Conservation (phyloP, 495 filamentous ascomycete genomes). For the Xylaria scruposa region DNA sequence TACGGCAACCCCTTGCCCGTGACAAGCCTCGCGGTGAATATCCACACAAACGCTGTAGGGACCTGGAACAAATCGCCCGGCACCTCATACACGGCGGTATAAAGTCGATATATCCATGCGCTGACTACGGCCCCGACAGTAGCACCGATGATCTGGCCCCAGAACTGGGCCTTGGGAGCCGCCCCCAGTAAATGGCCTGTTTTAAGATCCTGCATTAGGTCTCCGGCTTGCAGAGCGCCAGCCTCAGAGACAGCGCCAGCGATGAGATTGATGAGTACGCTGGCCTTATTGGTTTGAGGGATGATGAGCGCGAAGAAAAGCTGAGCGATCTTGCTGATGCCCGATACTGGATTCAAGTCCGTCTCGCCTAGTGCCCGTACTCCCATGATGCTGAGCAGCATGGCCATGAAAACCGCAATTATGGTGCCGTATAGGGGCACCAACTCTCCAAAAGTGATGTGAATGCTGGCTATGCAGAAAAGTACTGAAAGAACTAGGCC, state of each 20-base stretch:
- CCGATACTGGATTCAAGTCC: slow-evolving; percentile 94
- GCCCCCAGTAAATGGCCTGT: slow-evolving; percentile 93
- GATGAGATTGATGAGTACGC: slow-evolving; percentile 89
- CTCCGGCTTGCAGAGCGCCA: slow-evolving; percentile 92
- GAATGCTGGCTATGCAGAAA: slow-evolving; percentile 81
- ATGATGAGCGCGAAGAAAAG: slow-evolving; percentile 92
- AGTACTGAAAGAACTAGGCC: slow-evolving; percentile 77
- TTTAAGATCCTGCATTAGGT: slow-evolving; percentile 98
- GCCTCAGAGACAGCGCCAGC: slow-evolving; percentile 88
- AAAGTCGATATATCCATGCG: slow-evolving; percentile 88
- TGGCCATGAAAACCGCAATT: slow-evolving; percentile 82
- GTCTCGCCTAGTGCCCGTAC: slow-evolving; percentile 95
- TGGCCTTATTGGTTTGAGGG: slow-evolving; percentile 70
- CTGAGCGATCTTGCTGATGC: slow-evolving; percentile 95
- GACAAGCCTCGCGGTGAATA: slow-evolving; percentile 94
- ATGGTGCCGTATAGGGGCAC: slow-evolving; percentile 77
- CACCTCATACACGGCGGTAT: slow-evolving; percentile 86
- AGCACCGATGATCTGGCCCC: slow-evolving; percentile 90
- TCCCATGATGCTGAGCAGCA: slow-evolving; percentile 92
- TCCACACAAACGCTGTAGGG: slow-evolving; percentile 94
- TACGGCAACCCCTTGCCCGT: slow-evolving; percentile 87
- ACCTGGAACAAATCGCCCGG: slow-evolving; percentile 91
- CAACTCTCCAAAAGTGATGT: slow-evolving; percentile 74
- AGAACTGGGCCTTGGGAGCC: slow-evolving; percentile 93
- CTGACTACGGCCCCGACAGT: slow-evolving; percentile 87